Base-by-base conservation (phyloP, 1,284 basidiomycete genomes). In the Ustilago xerochloae region DNA sequence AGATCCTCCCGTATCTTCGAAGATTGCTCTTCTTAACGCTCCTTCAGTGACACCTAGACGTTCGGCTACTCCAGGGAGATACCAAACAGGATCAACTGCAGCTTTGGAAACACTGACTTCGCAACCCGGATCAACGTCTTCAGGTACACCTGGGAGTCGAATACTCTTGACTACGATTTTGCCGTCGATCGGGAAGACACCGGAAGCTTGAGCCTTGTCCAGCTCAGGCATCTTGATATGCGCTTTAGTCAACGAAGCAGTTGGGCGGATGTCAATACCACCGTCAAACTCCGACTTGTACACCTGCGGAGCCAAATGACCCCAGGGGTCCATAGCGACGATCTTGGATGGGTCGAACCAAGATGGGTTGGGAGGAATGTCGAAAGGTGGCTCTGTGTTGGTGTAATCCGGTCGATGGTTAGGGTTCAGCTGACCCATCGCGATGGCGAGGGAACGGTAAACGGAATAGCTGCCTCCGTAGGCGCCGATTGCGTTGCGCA, bases 381-480 rank as follows among this genome's bases (percentile, higher is more conserved):
- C 86, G 32, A 97, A 90, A 0, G 94, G 92, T 0, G 96, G 95
- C 84, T 97, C 91, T 0, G 95, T 97, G 84, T 91, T 89, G 58
- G 88, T 88, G 84, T 92, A 94, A 70, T 85, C 84, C 8, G 85
- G 85, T 1, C 83, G 77, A 63, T 86, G 85, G 24, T 90, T 89
- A 0, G 93, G 93, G 46, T 90, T 88, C 60, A 98, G 90, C 28
- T 92, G 89, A 50, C 93, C 93, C 89, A 95, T 92, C 10, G 76
- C 74, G 35, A 74, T 67, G 10, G 92, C 90, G 12, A 98, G 88
- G 0, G 95, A 93, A 45, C 93, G 90, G 85, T 97, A 98, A 85
- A 97, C 93, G 10, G 92, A 94, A 86, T 98, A 98, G 2, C 91
- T 92, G 12, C 94, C 95, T 0, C 91, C 91, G 83, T 97, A 94